phyloP scores from a whole-genome alignment of 2,329 filamentous ascomycete species.

The Drechslera avenae region DNA sequence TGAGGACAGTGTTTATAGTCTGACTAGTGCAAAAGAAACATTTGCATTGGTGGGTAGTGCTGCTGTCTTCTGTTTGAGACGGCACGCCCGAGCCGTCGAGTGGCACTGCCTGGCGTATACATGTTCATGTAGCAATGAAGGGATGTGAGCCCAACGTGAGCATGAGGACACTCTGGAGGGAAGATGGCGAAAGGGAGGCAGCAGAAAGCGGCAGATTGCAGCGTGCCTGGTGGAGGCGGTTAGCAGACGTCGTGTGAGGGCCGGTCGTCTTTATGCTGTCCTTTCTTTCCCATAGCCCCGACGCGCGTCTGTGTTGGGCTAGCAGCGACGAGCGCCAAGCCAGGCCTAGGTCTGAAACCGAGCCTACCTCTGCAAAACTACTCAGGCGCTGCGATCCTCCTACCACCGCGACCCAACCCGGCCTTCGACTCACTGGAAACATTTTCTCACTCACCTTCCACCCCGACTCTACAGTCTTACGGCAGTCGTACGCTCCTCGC shows the following conservation, averaged over 20 bases:
- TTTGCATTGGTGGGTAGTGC: neutral
- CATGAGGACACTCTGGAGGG: too few species aligned
- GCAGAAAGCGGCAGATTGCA: too few species aligned
- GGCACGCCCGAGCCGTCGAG: too few species aligned
- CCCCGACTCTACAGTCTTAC: conserved; percentile 24
- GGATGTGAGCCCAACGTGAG: too few species aligned
- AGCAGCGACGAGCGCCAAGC: conserved; percentile 8
- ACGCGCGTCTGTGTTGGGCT: conserved; percentile 16
- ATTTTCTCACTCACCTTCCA: conserved; percentile 20
- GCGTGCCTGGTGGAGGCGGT: too few species aligned
- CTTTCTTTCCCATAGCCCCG: conserved; percentile 4
- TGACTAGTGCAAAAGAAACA: too few species aligned
- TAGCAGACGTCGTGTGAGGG: too few species aligned
- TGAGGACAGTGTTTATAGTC: too few species aligned
- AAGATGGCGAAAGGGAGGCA: too few species aligned
- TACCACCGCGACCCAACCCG: conserved; percentile 32
- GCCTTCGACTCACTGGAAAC: conserved; percentile 24
- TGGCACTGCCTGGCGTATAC: too few species aligned
- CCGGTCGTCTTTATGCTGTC: neutral
- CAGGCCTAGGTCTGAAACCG: conserved; percentile 29
- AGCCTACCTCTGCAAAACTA: conserved; percentile 32
- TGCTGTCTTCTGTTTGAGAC: too few species aligned
- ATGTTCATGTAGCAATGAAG: too few species aligned
- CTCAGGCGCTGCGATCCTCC: conserved; percentile 35
- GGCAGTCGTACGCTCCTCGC: conserved; percentile 24